Evolutionary conservation across 2,329 filamentous ascomycete species (phyloP), one percentile per base, ranked within the genome.

Genomic region (Penicillium sp.): DNA sequence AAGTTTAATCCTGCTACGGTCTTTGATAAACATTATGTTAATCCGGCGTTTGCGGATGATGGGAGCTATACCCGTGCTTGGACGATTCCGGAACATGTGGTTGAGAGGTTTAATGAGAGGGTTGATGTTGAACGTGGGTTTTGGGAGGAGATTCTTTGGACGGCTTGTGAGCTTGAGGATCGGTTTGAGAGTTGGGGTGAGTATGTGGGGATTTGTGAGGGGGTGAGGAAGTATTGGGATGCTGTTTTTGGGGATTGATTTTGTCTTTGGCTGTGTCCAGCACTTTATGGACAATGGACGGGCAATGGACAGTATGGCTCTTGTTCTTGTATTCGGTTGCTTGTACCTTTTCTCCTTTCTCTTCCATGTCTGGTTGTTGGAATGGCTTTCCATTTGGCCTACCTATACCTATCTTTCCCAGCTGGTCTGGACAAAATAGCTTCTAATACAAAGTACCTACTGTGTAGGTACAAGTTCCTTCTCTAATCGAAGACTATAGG

Each of bases 1-100:
- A 73, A 73, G 53, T 68, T 72, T 40, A 69, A 72, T 49, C 67
- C 70, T 0, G 64, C 63, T 3, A 68, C 65, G 3, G 57, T 73
- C 12, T 71, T 72, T 31, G 58, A 60, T 1, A 40, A 44, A 10
- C 61, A 59, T 43, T 58, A 50, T 30, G 64, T 61, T 12, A 66
- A 60, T 40, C 63, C 57, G 3, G 59, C 62, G 0, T 60, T 62
- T 34, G 57, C 62, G n/a, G 56, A 60, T 29, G 61, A 68, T 34
- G 67, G 66, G 3, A 60, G 46, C 0, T 67, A 62, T 46, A 62
- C 66, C 19, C 57, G 67, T 43, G 56, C 66, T n/a, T 66, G 65
- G 67, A 66, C 62, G 19, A 55, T 61, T 4, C 61, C 66, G 10
- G 56, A 65, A 9, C 58, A 65, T 19, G 57, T 62, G n/a, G 60